These are phyloP conservation scores for Sugiyamaella marilandica DNA, from an alignment of 805 yeast species.

Conservation along the genomic window DNA sequence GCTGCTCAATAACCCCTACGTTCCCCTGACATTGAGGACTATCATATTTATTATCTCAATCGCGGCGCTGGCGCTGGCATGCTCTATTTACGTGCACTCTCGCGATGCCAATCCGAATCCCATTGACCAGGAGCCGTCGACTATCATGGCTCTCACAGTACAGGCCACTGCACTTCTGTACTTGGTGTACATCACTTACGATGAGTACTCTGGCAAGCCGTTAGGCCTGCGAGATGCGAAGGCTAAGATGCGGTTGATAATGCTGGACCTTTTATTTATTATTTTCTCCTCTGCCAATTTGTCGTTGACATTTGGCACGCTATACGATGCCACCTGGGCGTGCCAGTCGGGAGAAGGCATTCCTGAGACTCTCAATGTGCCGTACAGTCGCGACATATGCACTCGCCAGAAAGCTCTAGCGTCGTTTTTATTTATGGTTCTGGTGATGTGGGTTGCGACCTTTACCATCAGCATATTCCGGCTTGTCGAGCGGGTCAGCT, in stretches of 20 bases:
- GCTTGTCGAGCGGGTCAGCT: conserved; percentile 55
- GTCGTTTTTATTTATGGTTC: conserved; percentile 67
- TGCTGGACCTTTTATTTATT: conserved; percentile 80
- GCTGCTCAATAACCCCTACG: conserved; percentile 68
- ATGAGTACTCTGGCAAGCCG: conserved; percentile 90
- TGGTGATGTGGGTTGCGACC: conserved; percentile 79
- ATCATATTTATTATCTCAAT: conserved; percentile 54
- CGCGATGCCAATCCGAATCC: conserved; percentile 29
- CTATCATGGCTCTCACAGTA: conserved; percentile 87
- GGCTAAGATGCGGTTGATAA: conserved; percentile 72
- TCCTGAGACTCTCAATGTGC: conserved; percentile 23
- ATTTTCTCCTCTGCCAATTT: conserved; percentile 85
- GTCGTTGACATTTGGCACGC: conserved; percentile 77
- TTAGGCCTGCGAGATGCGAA: conserved; percentile 82
- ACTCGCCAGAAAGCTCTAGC: conserved; percentile 72
- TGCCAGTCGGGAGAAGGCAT: conserved; percentile 40
- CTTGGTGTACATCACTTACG: conserved; percentile 75
- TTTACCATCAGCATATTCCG: conserved; percentile 79
- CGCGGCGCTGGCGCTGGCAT: conserved; percentile 72
- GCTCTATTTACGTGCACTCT: conserved; percentile 36
- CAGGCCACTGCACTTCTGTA: conserved; percentile 75
- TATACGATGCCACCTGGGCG: conserved; percentile 80
- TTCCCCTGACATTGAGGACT: conserved; percentile 71
- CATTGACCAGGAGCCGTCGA: conserved; percentile 75
- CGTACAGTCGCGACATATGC: conserved; percentile 54